Base-by-base conservation (phyloP, 768 basidiomycete species). In the Suillus brevipes region DNA sequence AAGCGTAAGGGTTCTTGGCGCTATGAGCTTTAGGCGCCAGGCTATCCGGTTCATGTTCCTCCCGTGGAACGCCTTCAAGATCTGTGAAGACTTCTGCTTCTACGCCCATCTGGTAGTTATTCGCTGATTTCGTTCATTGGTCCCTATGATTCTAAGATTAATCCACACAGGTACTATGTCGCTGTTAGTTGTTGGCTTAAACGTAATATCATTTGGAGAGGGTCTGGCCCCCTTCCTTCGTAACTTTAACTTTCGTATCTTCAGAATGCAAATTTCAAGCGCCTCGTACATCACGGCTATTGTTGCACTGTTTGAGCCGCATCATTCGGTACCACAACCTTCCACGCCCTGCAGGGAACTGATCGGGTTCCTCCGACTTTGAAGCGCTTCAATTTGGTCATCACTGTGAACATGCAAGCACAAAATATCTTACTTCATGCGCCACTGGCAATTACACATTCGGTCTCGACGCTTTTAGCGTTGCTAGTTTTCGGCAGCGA, bases 401-500 rank as follows among this genome's bases (percentile, higher is more conserved):
- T 47, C 45, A 47, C 45, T 20, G 10, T 8, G 43, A 45, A 45
- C 43, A 9, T 12, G 9, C 13, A 14, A 14, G 47, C 13, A 7
- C 49, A 50, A n/a, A 20, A 14, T 6, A 13, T 23, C 12, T 6
- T 13, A 25, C 6, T 50, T 6, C 68, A 1, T 13, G 37, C 43
- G 23, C 72, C 72, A 43, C 42, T 43, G 7, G 7, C 18, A 52
- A 60, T 73, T 38, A 23, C 13, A 49, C 6, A 25, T 74, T 72
- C 49, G 61, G 61, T 7, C 72, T 74, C 59, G 72, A 75, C 16
- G 56, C 68, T 2, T 71, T 67, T 38, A 74, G 73, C 3, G 66
- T 77, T 20, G 74, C 73, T 49, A 76, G 75, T 10, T 63, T 73
- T 78, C 31, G 74, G 77, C 6, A 76, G 76, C 20, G 69, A 75